Conservation (phyloP, 164 flowering plant genomes). For the Vitis cinerea region DNA sequence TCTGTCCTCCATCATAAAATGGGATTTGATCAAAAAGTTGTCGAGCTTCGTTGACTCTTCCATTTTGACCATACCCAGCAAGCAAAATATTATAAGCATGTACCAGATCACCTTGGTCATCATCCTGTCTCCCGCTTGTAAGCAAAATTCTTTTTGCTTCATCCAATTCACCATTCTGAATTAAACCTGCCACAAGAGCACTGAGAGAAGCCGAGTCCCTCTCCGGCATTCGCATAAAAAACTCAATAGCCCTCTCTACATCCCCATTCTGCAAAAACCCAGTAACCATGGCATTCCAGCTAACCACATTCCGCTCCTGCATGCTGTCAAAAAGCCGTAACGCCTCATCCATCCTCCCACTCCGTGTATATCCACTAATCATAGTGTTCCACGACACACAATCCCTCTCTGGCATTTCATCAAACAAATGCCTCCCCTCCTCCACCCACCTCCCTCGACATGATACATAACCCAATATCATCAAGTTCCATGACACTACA, state of each 20-base stretch:
- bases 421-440: constrained; percentile 40
- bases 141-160: constrained; percentile 28
- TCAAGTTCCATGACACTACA: constrained; percentile 28
- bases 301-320: constrained; percentile 43
- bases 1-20: background rate
- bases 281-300: constrained; percentile 51
- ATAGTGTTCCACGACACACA: constrained; percentile 49
- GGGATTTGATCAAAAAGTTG: constrained; percentile 42
- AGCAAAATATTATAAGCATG: constrained; percentile 49
- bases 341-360: constrained; percentile 40
- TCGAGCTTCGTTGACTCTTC: constrained; percentile 37
- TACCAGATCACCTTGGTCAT: constrained; percentile 23
- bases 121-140: constrained; percentile 7
- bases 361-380: constrained; percentile 49
- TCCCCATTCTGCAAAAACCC: constrained; percentile 46
- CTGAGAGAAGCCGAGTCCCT: constrained; percentile 35
- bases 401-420: constrained; percentile 41
- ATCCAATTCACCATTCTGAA: constrained; percentile 35
- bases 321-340: constrained; percentile 28
- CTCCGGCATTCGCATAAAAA: constrained; percentile 37
- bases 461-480: constrained; percentile 31
- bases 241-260: constrained; percentile 32
- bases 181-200: constrained; percentile 49
- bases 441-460: constrained; percentile 28
- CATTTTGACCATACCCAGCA: constrained; percentile 50